phyloP scores from a whole-genome alignment of 2,329 filamentous ascomycete genomes.

The Exserohilum turcica region DNA sequence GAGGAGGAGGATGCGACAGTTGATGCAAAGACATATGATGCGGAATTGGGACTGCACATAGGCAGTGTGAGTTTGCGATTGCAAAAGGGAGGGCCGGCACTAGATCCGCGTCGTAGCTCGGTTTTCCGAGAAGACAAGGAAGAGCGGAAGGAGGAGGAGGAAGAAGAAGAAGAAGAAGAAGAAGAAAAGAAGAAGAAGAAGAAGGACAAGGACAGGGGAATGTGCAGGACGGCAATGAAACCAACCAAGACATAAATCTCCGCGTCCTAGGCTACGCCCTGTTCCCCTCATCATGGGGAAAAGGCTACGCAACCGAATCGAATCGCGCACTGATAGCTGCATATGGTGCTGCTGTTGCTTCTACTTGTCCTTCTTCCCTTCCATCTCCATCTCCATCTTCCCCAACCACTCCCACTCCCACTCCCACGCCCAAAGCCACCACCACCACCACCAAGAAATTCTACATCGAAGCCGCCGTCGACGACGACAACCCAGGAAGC shows the following conservation, averaged over 20 bases:
- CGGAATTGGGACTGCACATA: conserved; percentile 10
- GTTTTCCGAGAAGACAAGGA: too few species aligned
- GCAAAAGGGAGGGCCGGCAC: conserved; percentile 10
- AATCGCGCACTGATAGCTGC: conserved; percentile 20
- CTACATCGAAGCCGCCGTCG: conserved; percentile 35
- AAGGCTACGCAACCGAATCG: conserved; percentile 40
- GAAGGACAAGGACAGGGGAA: too few species aligned
- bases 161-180: not conserved
- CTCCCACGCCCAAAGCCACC: too few species aligned
- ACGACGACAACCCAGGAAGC: conserved; percentile 28
- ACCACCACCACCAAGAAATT: conserved; percentile 10
- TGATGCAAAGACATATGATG: not conserved
- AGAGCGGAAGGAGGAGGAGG: too few species aligned
- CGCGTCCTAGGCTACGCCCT: conserved; percentile 32
- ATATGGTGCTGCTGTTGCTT: conserved; percentile 9
- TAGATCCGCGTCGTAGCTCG: too few species aligned
- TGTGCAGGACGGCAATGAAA: too few species aligned
- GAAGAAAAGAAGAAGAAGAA: not conserved
- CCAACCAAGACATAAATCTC: conserved; percentile 15
- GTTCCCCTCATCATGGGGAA: conserved; percentile 25
- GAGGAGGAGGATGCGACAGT: not conserved
- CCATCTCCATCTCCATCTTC: too few species aligned
- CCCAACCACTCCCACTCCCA: too few species aligned
- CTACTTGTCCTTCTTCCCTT: conserved; percentile 1
- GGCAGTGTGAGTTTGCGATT: conserved; percentile 23